Conservation (phyloP, 345 rosid genomes). For the Alliaria petiolata region DNA sequence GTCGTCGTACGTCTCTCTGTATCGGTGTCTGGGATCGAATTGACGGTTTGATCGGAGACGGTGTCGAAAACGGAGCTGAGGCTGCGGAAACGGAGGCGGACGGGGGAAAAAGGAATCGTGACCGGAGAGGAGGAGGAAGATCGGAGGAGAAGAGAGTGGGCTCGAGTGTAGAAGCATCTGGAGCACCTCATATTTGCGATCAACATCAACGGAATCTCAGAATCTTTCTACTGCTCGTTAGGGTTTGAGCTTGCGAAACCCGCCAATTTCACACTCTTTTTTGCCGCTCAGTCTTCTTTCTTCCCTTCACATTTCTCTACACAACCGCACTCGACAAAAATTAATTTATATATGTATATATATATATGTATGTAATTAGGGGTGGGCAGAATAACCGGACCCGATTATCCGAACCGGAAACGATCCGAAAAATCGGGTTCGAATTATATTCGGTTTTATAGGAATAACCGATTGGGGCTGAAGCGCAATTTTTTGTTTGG, state of each 20-base stretch:
- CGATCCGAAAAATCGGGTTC: too few species aligned
- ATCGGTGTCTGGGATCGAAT: not conserved
- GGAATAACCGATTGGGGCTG: too few species aligned
- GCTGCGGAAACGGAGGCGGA: slow-evolving; percentile 8
- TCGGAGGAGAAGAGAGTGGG: slow-evolving; percentile 24
- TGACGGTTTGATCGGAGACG: not conserved
- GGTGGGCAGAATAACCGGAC: too few species aligned
- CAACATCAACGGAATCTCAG: not conserved
- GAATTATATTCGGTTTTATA: too few species aligned
- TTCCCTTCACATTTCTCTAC: not conserved
- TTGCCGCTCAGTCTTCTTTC: slow-evolving; percentile 13
- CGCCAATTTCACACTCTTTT: not conserved
- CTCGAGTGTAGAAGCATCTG: slow-evolving; percentile 20
- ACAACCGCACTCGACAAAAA: too few species aligned
- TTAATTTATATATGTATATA: too few species aligned
- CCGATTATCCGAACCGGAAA: too few species aligned
- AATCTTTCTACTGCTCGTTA: not conserved
- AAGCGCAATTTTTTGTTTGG: too few species aligned
- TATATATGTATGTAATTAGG: too few species aligned
- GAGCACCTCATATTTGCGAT: slow-evolving; percentile 20
- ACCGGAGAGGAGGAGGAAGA: not conserved
- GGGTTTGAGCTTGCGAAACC: slow-evolving; percentile 14
- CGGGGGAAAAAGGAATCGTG: not conserved
- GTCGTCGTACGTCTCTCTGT: not conserved
- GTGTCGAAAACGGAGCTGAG: slow-evolving; percentile 39